phyloP scores from a whole-genome alignment of 2,329 filamentous ascomycete genomes.

The Fusarium sp. region DNA sequence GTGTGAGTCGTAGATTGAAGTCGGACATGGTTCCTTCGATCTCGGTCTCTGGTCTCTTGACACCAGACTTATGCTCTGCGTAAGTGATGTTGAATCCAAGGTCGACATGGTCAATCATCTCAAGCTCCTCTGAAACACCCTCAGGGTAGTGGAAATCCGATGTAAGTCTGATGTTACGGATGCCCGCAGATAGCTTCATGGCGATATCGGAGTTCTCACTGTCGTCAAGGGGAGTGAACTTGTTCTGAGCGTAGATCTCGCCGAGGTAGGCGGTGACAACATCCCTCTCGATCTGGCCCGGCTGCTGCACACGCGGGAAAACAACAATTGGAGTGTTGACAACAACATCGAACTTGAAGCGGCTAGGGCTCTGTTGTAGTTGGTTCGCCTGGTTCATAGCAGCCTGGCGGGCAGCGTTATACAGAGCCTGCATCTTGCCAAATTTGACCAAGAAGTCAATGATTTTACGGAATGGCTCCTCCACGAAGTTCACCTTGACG shows the following conservation, averaged over 20 bases:
- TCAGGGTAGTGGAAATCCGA: slow-evolving; percentile 87
- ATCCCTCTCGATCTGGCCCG: slow-evolving; percentile 79
- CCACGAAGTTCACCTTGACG: slow-evolving; percentile 95
- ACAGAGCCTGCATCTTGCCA: slow-evolving; percentile 99
- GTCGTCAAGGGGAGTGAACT: slow-evolving; percentile 87
- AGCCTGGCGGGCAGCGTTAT: slow-evolving; percentile 95
- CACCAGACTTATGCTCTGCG: slow-evolving; percentile 82
- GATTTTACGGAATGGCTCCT: slow-evolving; percentile 98
- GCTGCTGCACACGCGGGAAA: slow-evolving; percentile 83
- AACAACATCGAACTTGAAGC: slow-evolving; percentile 93
- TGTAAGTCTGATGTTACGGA: slow-evolving; percentile 90
- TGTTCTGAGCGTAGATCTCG: slow-evolving; percentile 97
- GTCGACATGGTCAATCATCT: slow-evolving; percentile 98
- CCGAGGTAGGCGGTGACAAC: slow-evolving; percentile 92
- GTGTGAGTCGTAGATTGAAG: slow-evolving; percentile 88
- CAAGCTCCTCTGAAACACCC: slow-evolving; percentile 82
- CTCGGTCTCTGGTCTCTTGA: slow-evolving; percentile 88
- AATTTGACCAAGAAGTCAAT: slow-evolving; percentile 99
- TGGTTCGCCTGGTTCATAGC: slow-evolving; percentile 94
- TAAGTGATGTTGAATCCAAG: slow-evolving; percentile 93
- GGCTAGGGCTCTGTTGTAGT: slow-evolving; percentile 88
- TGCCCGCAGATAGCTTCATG: slow-evolving; percentile 91
- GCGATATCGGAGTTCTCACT: slow-evolving; percentile 78
- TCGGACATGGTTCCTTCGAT: slow-evolving; percentile 93
- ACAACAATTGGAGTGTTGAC: slow-evolving; percentile 96